A percentile compares a stretch with the other conserved stretches of the same genome.
Conservation (phyloP, 768 basidiomycete species). For the Lactifluus subvellereus region DNA sequence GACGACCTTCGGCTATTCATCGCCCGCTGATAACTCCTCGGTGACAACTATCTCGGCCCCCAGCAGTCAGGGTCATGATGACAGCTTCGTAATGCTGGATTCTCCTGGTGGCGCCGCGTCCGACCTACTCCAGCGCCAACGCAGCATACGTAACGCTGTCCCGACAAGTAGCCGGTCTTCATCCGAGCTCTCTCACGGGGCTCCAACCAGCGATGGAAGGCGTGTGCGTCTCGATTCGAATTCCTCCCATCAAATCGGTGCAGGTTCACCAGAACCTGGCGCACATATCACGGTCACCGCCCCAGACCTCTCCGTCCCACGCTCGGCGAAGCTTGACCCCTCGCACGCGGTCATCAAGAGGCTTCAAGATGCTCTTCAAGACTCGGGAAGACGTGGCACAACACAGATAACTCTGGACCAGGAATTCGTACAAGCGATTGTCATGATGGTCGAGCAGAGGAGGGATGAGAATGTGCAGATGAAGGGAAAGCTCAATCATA, state of each 20-base stretch:
- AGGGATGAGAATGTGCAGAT: constrained; percentile 56
- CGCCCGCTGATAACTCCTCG: constrained; percentile 25
- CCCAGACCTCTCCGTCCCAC: constrained; percentile 33
- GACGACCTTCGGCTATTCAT: constrained; percentile 9
- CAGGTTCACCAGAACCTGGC: constrained; percentile 20
- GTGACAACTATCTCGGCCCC: constrained; percentile 22
- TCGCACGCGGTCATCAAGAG: constrained; percentile 44
- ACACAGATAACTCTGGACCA: constrained; percentile 66
- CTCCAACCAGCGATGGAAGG: constrained; percentile 12
- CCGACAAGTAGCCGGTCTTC: constrained; percentile 27
- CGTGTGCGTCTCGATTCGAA: constrained; percentile 30
- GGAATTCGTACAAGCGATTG: constrained; percentile 63
- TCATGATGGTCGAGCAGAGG: constrained; percentile 59
- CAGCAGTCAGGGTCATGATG: constrained; percentile 17
- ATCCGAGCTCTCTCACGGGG: constrained; percentile 31
- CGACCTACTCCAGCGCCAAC: neutral
- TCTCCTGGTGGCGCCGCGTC: neutral
- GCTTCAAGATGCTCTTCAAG: constrained; percentile 56
- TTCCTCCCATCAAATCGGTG: constrained; percentile 24
- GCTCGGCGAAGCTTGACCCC: constrained; percentile 34
- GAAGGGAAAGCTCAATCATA: constrained; percentile 74
- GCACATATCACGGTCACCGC: constrained; percentile 44
- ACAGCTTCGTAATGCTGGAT: constrained; percentile 1
- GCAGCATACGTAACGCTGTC: neutral
- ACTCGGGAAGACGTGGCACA: constrained; percentile 53